These are phyloP conservation scores for Limnomonas spitsbergensis DNA, from an alignment of 139 green algal genomes.

Conservation along the genomic window DNA sequence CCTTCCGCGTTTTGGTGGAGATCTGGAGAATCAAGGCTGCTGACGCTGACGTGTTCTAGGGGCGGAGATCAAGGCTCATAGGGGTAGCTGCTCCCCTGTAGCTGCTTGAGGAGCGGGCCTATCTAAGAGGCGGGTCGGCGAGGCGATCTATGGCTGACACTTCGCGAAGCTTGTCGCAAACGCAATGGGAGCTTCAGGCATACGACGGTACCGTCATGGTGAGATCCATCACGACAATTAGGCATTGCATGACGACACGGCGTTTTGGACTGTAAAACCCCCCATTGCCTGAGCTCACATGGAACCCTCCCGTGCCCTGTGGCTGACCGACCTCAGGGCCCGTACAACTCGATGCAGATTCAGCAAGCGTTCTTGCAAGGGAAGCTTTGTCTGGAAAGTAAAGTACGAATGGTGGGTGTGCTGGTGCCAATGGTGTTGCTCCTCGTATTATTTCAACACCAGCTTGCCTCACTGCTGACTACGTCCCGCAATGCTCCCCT, in stretches of 20 bases:
- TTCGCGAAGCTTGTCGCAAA: neutral
- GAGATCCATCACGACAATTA: neutral
- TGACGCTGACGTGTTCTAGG: no score
- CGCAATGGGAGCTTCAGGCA: conserved; percentile 7
- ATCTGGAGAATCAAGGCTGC: no score
- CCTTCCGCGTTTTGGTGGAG: no score
- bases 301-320: neutral
- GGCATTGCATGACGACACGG: neutral
- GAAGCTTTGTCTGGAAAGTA: conserved; percentile 1
- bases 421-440: no score
- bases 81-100: no score
- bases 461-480: no score
- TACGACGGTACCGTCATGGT: conserved; percentile 16
- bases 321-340: neutral
- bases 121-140: no score
- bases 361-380: conserved; percentile 13
- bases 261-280: neutral
- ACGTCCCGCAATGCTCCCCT: no score
- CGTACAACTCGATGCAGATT: conserved; percentile 7
- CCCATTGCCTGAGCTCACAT: neutral
- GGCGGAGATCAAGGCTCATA: no score
- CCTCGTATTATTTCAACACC: no score
- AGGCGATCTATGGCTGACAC: neutral
- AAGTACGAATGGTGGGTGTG: conserved; percentile 9
- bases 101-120: no score